Percentiles rank a stretch among this genome's conserved stretches.
These are phyloP conservation scores for Globisporangium uncinulatum DNA, from an alignment of 352 stramenopile species.

Conservation along the genomic window DNA sequence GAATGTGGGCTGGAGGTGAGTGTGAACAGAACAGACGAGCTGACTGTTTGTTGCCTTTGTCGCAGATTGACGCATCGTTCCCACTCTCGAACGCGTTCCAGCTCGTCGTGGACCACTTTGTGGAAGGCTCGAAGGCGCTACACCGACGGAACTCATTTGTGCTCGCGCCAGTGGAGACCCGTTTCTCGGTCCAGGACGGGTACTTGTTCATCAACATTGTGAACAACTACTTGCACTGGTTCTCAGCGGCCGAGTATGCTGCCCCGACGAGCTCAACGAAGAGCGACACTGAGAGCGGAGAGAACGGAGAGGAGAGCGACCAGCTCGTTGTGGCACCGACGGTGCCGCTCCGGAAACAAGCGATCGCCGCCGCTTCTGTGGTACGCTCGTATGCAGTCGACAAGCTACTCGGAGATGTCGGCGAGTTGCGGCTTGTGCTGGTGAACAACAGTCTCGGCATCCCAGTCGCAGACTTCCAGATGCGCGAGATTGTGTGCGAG, in stretches of 20 bases:
- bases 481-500: constrained; percentile 85
- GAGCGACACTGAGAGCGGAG: neutral
- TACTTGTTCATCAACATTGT: constrained; percentile 80
- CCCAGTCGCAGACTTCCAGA: constrained; percentile 81
- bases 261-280: neutral
- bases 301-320: constrained; percentile 1
- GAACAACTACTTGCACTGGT: constrained; percentile 78
- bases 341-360: constrained; percentile 1
- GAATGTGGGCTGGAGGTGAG: neutral
- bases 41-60: constrained; percentile 1
- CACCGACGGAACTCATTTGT: constrained; percentile 75
- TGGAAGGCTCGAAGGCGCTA: constrained; percentile 46
- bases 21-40: neutral
- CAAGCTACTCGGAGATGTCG: constrained; percentile 81
- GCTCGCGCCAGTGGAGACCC: constrained; percentile 72
- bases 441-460: constrained; percentile 88
- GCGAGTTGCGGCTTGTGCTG: constrained; percentile 75
- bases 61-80: constrained; percentile 73
- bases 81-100: constrained; percentile 78
- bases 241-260: constrained; percentile 18
- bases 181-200: constrained; percentile 83
- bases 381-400: constrained; percentile 43
- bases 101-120: constrained; percentile 78
- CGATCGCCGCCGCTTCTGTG: neutral
- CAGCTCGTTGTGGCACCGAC: neutral